These are phyloP conservation scores for Lachnellula hyalina DNA, from an alignment of 2,329 filamentous ascomycete species.

Conservation along the genomic window DNA sequence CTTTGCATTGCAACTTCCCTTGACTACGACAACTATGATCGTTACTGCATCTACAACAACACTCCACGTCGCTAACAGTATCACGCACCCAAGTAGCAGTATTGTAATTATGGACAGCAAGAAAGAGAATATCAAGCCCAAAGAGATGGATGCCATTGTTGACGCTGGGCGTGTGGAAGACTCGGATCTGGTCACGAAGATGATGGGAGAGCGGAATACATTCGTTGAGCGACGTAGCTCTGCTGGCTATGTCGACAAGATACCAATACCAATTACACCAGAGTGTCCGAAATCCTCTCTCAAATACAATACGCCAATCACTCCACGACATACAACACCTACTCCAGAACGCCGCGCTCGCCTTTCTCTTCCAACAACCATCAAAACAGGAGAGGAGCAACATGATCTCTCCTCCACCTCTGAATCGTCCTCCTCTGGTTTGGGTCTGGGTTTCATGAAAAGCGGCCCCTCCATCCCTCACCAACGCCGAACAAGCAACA, in stretches of 20 bases:
- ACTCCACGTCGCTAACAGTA: too few relatives aligned
- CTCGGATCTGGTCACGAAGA: too few relatives aligned
- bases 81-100: too few relatives aligned
- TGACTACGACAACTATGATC: too few relatives aligned
- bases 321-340: neutral
- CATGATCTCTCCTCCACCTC: neutral
- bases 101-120: too few relatives aligned
- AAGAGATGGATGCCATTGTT: too few relatives aligned
- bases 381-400: neutral
- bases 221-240: neutral
- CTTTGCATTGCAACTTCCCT: too few relatives aligned
- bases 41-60: too few relatives aligned
- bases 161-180: too few relatives aligned
- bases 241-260: neutral
- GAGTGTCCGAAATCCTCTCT: neutral
- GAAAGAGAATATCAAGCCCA: too few relatives aligned
- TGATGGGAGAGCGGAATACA: neutral
- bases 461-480: neutral
- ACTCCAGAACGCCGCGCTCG: neutral
- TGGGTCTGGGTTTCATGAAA: neutral
- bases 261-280: neutral
- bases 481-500: neutral
- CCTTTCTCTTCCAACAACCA: neutral
- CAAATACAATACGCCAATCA: neutral
- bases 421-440: neutral